Evolutionary conservation across 257 asterid species (phyloP), one percentile per base, ranked within the genome.

Genomic region (Jacaranda copaia): DNA sequence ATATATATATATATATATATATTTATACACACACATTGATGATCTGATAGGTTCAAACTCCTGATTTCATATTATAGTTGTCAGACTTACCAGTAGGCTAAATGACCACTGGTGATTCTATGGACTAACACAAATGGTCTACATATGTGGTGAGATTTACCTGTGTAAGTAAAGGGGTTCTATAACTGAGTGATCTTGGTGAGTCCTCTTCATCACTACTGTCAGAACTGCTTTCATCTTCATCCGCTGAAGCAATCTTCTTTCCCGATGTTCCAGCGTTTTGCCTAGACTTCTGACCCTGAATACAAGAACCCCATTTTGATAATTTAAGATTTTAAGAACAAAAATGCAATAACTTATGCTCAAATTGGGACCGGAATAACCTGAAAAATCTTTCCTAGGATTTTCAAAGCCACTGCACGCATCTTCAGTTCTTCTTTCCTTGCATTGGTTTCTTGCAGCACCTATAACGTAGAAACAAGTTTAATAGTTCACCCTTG

Each of bases 111-210:
- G 32, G 32, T 25, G 32, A 25, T 0, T 25, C 32, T 25, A 25
- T 1, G 32, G 32, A 25, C 32, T 25, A 25, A 25, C 2, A 25
- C 32, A 25, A 25, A 25, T 25, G 32, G 32, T 25, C 32, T 25
- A 25, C 32, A 25, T 25, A 25, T 25, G 32, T 25, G 32, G 32
- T 25, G 32, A 25, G 35, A 36, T 18, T 3, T 72, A 92, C 98
- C 97, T 94, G 98, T 16, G 97, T 94, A 83, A 92, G 81, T 52
- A 92, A 68, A 82, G 98, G 98, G n/a, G 97, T 89, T 49, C 86
- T 84, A 63, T 92, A 94, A 69, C 88, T 89, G 8, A 92, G 83
- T 15, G 93, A 74, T 74, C 83, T 78, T 8, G 89, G 79, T 16
- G 93, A 81, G 51, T 92, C 98, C 13, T 92, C 97, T 73, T 91